Base-by-base conservation (phyloP, 805 yeast species). In the Priceomyces castillae region DNA sequence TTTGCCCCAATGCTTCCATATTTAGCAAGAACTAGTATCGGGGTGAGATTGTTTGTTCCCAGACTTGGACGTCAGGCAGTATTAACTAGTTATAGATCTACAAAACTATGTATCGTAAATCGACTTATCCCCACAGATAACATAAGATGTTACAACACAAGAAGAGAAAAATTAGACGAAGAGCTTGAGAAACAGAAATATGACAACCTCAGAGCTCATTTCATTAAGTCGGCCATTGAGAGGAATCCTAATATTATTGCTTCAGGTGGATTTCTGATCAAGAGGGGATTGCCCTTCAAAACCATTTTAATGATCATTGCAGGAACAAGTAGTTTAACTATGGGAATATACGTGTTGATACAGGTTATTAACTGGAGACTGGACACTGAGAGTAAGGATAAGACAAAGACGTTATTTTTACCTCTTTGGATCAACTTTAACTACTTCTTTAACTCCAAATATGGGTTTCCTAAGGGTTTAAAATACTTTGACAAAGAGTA, bases 361-460 rank as follows among this genome's bases (percentile, higher is more conserved):
- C 59, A 64, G 42, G 36, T 49, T 17, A 6, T 6, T 9, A 33
- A 12, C 23, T 28, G 31, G 31, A 28, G 31, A 5, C 31, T 9
- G 31, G 7, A 11, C 15, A 5, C 15, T 5, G 31, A 28, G n/a
- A 11, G 15, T 5, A 28, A 28, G 10, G 25, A 34, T 10, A n/a
- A 17, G n/a, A 34, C 41, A 20, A 42, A 45, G 19, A 38, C 56
- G 7, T 40, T 59, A 2, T 58, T 58, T 39, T 40, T 60, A n/a
- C 64, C 64, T 2, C 42, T 59, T 22, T 60, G 58, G 61, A 11
- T 60, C 25, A 50, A 56, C 43, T 37, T 46, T 37, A 62, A 69
- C 48, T 59, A 59, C 51, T 56, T 68, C 11, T 46, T 31, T 26
- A 50, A 44, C 16, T 45, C 58, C n/a, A 52, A 37, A 25, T 59